These are phyloP conservation scores for Lyophyllum decastes DNA, from an alignment of 768 basidiomycete species.

Conservation along the genomic window DNA sequence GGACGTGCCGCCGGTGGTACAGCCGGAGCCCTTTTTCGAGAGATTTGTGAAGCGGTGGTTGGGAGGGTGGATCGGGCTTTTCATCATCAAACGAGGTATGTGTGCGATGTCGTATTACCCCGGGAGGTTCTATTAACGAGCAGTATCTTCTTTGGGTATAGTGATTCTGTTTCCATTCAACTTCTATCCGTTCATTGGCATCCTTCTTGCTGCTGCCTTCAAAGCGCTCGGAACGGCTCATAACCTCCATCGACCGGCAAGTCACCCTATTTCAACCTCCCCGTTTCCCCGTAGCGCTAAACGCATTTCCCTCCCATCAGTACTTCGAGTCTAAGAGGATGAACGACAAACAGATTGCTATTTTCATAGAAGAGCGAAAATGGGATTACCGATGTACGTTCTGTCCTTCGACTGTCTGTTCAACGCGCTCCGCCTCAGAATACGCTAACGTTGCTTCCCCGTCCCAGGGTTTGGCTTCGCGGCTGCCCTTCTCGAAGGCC, in stretches of 20 bases:
- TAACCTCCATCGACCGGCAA: slow-evolving; percentile 66
- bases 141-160: slow-evolving; percentile 19
- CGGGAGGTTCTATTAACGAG: not conserved
- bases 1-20: slow-evolving; percentile 55
- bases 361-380: slow-evolving; percentile 87
- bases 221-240: slow-evolving; percentile 70
- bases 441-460: not conserved
- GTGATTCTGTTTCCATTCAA: slow-evolving; percentile 63
- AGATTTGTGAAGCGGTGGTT: slow-evolving; percentile 33
- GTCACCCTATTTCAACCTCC: slow-evolving; percentile 15
- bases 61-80: slow-evolving; percentile 38
- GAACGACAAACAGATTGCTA: slow-evolving; percentile 63
- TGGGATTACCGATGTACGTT: slow-evolving; percentile 80
- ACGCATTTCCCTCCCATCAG: slow-evolving; percentile 33
- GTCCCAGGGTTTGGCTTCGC: slow-evolving; percentile 80
- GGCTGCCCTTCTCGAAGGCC: slow-evolving; percentile 76
- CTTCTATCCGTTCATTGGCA: slow-evolving; percentile 71
- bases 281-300: not conserved
- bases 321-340: slow-evolving; percentile 89
- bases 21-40: slow-evolving; percentile 28
- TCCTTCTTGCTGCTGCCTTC: slow-evolving; percentile 60
- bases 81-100: slow-evolving; percentile 49
- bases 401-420: not conserved
- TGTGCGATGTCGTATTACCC: not conserved
- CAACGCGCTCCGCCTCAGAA: not conserved